Evolutionary conservation across 2,329 filamentous ascomycete species (phyloP).

Genomic region (Colletotrichum graminicola): DNA sequence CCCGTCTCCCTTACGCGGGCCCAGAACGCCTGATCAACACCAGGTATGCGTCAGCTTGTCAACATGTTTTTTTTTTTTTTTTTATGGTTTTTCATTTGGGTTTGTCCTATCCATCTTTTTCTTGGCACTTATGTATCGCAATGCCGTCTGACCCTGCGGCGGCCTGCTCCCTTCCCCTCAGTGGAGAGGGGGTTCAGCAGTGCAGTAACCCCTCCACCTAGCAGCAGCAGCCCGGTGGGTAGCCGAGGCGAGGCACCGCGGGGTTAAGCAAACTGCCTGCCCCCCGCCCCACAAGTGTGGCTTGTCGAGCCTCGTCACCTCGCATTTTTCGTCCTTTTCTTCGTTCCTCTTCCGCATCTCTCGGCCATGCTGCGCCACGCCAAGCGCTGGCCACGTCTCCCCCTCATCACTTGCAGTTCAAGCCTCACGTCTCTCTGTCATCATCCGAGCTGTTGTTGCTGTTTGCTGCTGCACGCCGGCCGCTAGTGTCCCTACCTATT

Average conservation of each 20-base stretch:
- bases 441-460: constrained; percentile 3
- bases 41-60: constrained; percentile 3
- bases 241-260: constrained; percentile 8
- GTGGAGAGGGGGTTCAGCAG: background rate
- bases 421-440: constrained; percentile 28
- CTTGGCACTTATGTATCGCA: background rate
- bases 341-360: background rate
- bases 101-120: background rate
- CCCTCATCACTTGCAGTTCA: constrained; percentile 14
- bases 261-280: background rate
- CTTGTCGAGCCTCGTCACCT: constrained; percentile 24
- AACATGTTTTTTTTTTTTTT: background rate
- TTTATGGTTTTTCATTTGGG: background rate
- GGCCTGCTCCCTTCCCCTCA: background rate
- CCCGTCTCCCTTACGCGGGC: background rate
- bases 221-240: constrained; percentile 5
- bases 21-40: constrained; percentile 3
- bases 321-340: constrained; percentile 7
- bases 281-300: constrained; percentile 34
- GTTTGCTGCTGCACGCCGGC: background rate
- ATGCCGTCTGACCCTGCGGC: background rate
- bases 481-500: background rate
- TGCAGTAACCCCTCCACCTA: background rate
- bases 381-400: constrained; percentile 27
- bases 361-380: constrained; percentile 15